Conservation (phyloP, 106 monocot species). For the Dactylorhiza incarnata region DNA sequence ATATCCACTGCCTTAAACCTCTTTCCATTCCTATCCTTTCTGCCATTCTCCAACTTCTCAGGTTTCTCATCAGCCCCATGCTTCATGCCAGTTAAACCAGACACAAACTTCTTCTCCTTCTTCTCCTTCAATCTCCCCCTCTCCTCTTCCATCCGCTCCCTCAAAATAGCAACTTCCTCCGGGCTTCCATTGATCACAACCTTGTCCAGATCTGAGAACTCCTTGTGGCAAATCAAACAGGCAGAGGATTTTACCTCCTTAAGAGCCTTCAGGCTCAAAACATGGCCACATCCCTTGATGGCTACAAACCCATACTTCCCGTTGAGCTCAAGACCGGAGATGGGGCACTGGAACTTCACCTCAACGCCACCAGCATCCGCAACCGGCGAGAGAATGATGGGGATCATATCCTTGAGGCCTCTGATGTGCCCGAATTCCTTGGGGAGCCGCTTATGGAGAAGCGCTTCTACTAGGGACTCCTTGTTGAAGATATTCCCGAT, state of each 20-base stretch:
- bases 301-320: conserved; percentile 81
- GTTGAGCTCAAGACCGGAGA: conserved; percentile 76
- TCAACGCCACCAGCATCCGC: conserved; percentile 25
- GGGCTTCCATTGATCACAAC: conserved; percentile 76
- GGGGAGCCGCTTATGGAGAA: conserved; percentile 69
- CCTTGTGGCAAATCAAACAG: conserved; percentile 79
- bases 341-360: conserved; percentile 73
- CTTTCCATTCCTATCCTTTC: conserved; percentile 29
- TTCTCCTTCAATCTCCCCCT: conserved; percentile 50
- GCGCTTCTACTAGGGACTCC: conserved; percentile 62
- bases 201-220: conserved; percentile 66
- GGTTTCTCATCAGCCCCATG: conserved; percentile 17
- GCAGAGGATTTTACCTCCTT: conserved; percentile 74
- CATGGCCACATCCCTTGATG: conserved; percentile 71
- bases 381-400: conserved; percentile 34
- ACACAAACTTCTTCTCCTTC: conserved; percentile 55
- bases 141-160: conserved; percentile 87
- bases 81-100: conserved; percentile 31
- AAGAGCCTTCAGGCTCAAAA: conserved; percentile 70
- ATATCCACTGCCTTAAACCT: conserved; percentile 68
- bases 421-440: conserved; percentile 67
- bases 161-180: conserved; percentile 62
- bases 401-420: conserved; percentile 83
- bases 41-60: conserved; percentile 33
- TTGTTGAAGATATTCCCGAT: conserved; percentile 91